Evolutionary conservation across 2,329 filamentous ascomycete species (phyloP), one percentile per base, ranked within the genome.

Genomic region (Fusarium sp.): DNA sequence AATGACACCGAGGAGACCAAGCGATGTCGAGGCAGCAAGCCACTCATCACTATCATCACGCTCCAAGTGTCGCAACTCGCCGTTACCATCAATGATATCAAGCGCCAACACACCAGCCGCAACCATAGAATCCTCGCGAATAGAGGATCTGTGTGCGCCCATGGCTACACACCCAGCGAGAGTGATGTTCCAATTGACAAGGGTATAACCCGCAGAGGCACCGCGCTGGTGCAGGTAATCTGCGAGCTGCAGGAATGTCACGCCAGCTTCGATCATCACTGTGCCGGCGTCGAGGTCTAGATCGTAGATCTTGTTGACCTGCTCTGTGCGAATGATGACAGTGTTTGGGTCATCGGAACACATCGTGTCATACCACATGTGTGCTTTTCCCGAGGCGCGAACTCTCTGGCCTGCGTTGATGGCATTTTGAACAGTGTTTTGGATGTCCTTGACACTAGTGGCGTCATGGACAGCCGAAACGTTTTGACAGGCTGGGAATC

Each of bases 291-390:
- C 61, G 4, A 65, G 33, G 3, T 65, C 61, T 0, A 65, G 26
- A 24, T 65, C 61, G 2, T 65, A 65, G 15, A 65, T 65, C 0
- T 54, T 4, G 6, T 65, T 65, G 7, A 65, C 61, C 3, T 63
- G 15, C 16, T 65, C 61, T 28, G 61, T 65, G 15, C 61, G 61
- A 3, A 65, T 18, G 11, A 65, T 63, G 4, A 65, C n/a, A 3
- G 61, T 65, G 0, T 53, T 54, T 0, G 61, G 45, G 0, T 65
- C 61, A 3, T 65, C 58, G 1, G 61, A 65, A 28, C 61, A 65
- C 61, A 65, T 65, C 7, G 61, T 65, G 30, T 65, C 61, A 2
- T 65, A 65, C 61, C 61, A 65, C 61, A 65, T 65, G 6, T 65
- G 61, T 12, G 61, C 61, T 18, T 65, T 65, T 16, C 61, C 61